Evolutionary conservation across 2,329 filamentous ascomycete genomes (phyloP).

Genomic region (Pyrenochaeta sp.): DNA sequence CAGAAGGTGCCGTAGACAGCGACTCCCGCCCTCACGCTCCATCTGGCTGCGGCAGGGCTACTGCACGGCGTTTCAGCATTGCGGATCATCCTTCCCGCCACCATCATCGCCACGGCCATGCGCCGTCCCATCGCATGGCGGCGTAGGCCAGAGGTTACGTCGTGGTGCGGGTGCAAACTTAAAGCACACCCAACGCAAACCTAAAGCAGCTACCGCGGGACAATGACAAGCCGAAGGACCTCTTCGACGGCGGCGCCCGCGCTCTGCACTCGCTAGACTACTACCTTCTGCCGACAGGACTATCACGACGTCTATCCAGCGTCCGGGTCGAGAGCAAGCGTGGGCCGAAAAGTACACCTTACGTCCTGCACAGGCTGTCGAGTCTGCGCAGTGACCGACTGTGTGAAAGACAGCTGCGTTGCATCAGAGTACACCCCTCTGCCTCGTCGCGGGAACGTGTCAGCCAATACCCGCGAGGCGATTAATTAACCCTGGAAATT

Average conservation of each 20-base stretch:
- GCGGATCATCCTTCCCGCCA: constrained; percentile 29
- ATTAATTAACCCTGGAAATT: constrained; percentile 25
- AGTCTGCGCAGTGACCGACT: constrained; percentile 9
- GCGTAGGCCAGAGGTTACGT: background rate
- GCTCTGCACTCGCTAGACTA: constrained; percentile 4
- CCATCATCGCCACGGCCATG: background rate
- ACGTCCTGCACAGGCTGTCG: constrained; percentile 1
- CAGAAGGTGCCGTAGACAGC: constrained; percentile 13
- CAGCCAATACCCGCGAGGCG: constrained; percentile 16
- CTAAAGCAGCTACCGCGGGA: constrained; percentile 8
- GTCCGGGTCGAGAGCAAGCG: constrained; percentile 22
- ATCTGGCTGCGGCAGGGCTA: constrained; percentile 17
- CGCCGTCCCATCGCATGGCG: background rate
- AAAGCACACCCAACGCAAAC: constrained; percentile 1
- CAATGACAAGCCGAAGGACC: constrained; percentile 1
- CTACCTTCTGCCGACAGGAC: constrained; percentile 22
- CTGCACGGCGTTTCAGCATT: constrained; percentile 26
- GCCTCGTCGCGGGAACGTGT: constrained; percentile 3
- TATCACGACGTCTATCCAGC: constrained; percentile 14
- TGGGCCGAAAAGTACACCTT: constrained; percentile 22
- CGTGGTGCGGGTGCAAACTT: constrained; percentile 10
- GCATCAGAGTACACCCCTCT: constrained; percentile 17
- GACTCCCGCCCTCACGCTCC: constrained; percentile 3
- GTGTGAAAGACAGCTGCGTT: constrained; percentile 13
- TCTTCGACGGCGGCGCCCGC: background rate